Evolutionary conservation across 169 alveolate genomes (phyloP), one percentile per base, ranked within the genome.

Genomic region (Eimeria acervulina): DNA sequence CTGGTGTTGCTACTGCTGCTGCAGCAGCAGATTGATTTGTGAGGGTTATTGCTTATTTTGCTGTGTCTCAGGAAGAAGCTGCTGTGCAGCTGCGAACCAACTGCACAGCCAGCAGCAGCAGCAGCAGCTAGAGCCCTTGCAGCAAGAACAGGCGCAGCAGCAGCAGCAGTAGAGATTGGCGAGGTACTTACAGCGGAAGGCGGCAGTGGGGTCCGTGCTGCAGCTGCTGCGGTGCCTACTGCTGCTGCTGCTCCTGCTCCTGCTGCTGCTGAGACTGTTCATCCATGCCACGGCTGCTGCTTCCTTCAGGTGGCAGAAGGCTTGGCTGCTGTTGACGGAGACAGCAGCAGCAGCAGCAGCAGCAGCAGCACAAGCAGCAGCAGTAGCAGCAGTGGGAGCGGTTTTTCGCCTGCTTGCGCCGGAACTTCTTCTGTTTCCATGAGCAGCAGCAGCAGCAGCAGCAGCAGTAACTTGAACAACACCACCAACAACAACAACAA

Each of bases 251-350:
- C 80, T 68, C 38, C 80, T 68, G 80, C 80, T 21, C 38, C 80
- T 21, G 33, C 80, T 21, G 80, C 80, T 15, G 40, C 70, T 6
- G 91, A 44, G 26, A 10, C 70, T 8, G 40, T 33, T 23, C 91
- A 81, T 36, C 94, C 94, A 19, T 88, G 94, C 47, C n/a, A 55
- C 28, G 94, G 94, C 40, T 88, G 94, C 68, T 61, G 81, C 81
- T 63, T 88, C 40, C 68, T 63, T 5, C 94, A 59, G 55, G 63
- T 88, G 10, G 94, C 94, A 13, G 83, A 88, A 68, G 38, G 61
- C 51, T 17, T 42, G 51, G 93, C 61, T 15, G 78, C 93, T 5
- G 38, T 33, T 1, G 72, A 51, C 36, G 93, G 36, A 31, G 23
- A 52, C 5, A 2, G 8, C 26, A 44, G 8, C 52, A 55, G 80